Evolutionary conservation across 805 yeast genomes (phyloP).

Genomic region (Cyberlindnera suaveolens): DNA sequence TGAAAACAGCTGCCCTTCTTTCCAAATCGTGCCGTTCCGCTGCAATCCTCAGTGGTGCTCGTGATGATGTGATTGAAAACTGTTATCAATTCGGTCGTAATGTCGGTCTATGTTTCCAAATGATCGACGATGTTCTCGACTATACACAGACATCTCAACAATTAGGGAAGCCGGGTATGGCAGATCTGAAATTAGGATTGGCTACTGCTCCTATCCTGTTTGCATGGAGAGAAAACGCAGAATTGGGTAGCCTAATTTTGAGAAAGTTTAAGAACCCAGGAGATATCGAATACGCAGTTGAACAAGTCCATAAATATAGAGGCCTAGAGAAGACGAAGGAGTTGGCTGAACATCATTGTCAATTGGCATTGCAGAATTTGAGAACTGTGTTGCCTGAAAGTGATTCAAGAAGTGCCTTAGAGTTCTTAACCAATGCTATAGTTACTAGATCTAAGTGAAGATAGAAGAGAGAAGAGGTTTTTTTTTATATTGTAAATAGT

Average conservation of each 20-base stretch:
- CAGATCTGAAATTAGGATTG: constrained; percentile 86
- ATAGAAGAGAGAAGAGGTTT: not conserved
- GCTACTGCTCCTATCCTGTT: constrained; percentile 95
- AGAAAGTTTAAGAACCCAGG: constrained; percentile 78
- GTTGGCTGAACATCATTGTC: constrained; percentile 75
- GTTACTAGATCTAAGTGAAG: constrained; percentile 68
- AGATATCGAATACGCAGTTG: constrained; percentile 78
- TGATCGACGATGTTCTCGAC: constrained; percentile 94
- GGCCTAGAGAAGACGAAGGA: constrained; percentile 74
- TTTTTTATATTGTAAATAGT: not conserved
- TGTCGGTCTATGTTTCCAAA: constrained; percentile 90
- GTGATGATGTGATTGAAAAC: constrained; percentile 67
- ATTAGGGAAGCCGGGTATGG: constrained; percentile 93
- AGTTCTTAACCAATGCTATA: constrained; percentile 75
- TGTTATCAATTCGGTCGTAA: constrained; percentile 91
- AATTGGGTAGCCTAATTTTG: constrained; percentile 74
- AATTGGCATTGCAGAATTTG: constrained; percentile 66
- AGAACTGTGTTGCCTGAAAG: constrained; percentile 70
- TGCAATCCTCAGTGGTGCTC: constrained; percentile 85
- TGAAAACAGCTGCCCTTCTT: constrained; percentile 91
- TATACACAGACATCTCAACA: constrained; percentile 82
- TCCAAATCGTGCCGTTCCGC: constrained; percentile 91
- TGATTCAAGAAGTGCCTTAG: constrained; percentile 84
- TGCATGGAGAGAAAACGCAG: constrained; percentile 89
- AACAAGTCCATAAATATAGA: constrained; percentile 59